Percentiles rank a stretch among this genome's conserved stretches.
phyloP scores from a whole-genome alignment of 768 basidiomycete genomes.

The Collybiopsis confluens region DNA sequence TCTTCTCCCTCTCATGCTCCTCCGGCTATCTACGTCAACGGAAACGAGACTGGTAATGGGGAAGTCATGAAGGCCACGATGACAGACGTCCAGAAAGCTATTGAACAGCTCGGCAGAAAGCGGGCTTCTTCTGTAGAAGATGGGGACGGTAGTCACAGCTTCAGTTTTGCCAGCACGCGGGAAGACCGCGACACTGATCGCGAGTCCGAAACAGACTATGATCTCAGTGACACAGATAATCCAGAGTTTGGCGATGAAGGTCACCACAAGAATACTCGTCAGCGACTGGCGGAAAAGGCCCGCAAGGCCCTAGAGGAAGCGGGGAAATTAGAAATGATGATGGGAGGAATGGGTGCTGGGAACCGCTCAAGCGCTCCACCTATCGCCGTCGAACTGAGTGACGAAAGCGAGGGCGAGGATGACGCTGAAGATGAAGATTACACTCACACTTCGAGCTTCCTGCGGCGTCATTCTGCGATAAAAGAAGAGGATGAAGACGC shows the following conservation, averaged over 20 bases:
- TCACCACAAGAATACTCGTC: conserved; percentile 63
- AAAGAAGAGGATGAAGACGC: conserved; percentile 69
- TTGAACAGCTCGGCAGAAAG: conserved; percentile 73
- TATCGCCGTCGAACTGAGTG: conserved; percentile 72
- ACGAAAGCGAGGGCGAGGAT: conserved; percentile 73
- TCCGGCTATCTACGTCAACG: conserved; percentile 22
- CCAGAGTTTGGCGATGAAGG: conserved; percentile 39
- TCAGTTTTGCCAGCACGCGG: conserved; percentile 71
- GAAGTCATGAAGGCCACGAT: conserved; percentile 83
- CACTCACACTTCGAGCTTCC: conserved; percentile 30
- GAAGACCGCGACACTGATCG: conserved; percentile 54
- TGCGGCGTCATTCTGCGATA: conserved; percentile 55
- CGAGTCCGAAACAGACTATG: conserved; percentile 54
- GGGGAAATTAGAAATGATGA: conserved; percentile 40
- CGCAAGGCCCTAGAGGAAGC: conserved; percentile 58
- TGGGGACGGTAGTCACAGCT: conserved; percentile 60
- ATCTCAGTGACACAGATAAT: conserved; percentile 43
- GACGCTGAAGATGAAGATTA: conserved; percentile 37
- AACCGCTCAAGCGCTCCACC: conserved; percentile 46
- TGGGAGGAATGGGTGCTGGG: conserved; percentile 20
- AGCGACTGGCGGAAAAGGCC: conserved; percentile 68
- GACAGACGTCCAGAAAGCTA: conserved; percentile 87
- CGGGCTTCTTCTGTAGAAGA: conserved; percentile 29
- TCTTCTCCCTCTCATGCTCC: conserved; percentile 26
- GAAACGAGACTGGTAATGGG: conserved; percentile 29